A percentile compares a stretch with the other conserved stretches of the same genome.
Conservation (phyloP, 495 filamentous ascomycete genomes). For the Aspergillus campestris region DNA sequence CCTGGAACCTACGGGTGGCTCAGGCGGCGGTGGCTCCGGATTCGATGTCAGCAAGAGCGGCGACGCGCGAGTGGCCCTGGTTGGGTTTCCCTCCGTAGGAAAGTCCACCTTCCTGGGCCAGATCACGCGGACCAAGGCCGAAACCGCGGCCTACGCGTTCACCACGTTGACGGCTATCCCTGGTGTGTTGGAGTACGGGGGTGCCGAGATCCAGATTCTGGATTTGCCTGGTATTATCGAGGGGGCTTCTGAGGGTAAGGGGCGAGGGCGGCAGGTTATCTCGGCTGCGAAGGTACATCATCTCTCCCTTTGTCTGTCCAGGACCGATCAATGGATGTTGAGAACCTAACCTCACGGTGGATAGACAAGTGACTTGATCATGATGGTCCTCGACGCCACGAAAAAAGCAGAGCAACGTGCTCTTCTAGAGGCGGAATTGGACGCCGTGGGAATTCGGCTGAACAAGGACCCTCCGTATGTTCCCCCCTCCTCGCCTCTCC, state of each 20-base stretch:
- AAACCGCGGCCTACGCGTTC: constrained; percentile 95
- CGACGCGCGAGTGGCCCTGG: constrained; percentile 93
- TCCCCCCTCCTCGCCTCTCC: neutral
- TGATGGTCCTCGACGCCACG: constrained; percentile 96
- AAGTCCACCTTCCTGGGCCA: constrained; percentile 99
- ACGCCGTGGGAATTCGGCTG: constrained; percentile 91
- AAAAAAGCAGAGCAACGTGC: constrained; percentile 93
- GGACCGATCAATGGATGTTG: neutral
- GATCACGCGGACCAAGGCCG: constrained; percentile 96
- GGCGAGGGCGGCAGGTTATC: constrained; percentile 92
- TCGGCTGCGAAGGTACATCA: constrained; percentile 72
- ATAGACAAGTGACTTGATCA: constrained; percentile 89
- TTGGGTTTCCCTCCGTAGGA: constrained; percentile 96
- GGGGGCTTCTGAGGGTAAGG: constrained; percentile 93
- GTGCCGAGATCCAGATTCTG: constrained; percentile 95
- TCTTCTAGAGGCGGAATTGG: constrained; percentile 83
- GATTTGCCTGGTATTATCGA: constrained; percentile 99
- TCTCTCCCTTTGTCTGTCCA: neutral
- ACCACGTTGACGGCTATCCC: constrained; percentile 97
- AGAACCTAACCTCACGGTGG: neutral
- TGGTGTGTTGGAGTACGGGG: constrained; percentile 95
- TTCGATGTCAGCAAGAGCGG: constrained; percentile 98
- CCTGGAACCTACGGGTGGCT: constrained; percentile 79
- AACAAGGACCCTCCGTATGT: constrained; percentile 86
- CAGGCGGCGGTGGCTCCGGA: constrained; percentile 66